Base-by-base conservation (phyloP, 768 basidiomycete genomes). In the Hygrocybe coccinea region DNA sequence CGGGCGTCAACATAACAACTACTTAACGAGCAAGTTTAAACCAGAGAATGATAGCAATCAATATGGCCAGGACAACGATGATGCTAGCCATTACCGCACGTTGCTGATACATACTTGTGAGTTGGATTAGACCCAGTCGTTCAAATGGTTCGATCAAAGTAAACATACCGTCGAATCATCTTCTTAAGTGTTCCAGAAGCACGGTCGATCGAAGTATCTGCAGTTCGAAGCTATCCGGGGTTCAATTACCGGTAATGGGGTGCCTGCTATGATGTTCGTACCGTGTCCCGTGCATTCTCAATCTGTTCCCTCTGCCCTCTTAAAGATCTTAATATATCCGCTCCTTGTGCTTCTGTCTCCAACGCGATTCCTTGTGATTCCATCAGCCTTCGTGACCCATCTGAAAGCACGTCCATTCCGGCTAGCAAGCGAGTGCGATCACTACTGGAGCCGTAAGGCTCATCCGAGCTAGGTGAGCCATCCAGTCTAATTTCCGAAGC, bases 311-410 rank as follows among this genome's bases (percentile, higher is more conserved):
- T 73, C 72, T 99, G 97, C 2, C 78, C 75, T 53, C 93, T 74
- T 59, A 99, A 76, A 67, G 89, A 93, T 66, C 84, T 69, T 60
- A 99, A 67, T 61, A 99, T 97, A 62, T 93, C 93, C 11, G 93
- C 86, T 8, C 97, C 97, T 43, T 97, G 87, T 65, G 89, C 86
- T 73, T 98, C 97, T 11, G 97, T 97, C 76, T 99, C 95, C 33
- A 99, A 74, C 6, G 95, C 95, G 38, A 98, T 81, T 21, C 92
- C 80, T 56, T 97, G 94, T n/a, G 88, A 90, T 57, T 97, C 93
- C 60, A 92, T 85, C 52, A 99, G 70, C 41, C 97, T 78, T 57
- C 86, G 80, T 1, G 86, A 79, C 2, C 95, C 93, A 62, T 97
- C 90, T 61, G 90, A 86, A 24, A 99, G 75, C 45, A 86, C 72